A percentile compares a stretch with the other conserved stretches of the same genome.
Evolutionary conservation across 352 stramenopile species (phyloP).

Genomic region (Phytopythium sindhum): DNA sequence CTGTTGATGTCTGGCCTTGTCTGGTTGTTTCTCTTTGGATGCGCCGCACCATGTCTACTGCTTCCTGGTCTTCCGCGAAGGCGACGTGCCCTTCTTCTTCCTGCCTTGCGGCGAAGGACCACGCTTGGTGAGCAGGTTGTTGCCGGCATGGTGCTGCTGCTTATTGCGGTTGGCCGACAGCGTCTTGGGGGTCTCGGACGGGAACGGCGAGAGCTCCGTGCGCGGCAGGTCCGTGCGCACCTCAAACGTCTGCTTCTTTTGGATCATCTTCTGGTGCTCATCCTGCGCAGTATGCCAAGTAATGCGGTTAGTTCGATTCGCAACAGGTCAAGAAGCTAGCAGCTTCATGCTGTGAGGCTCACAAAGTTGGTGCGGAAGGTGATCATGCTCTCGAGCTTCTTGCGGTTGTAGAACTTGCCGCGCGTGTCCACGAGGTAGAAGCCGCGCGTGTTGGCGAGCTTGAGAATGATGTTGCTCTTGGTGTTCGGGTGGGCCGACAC

Average conservation of each 20-base stretch:
- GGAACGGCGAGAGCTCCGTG: constrained; percentile 49
- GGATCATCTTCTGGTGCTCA: constrained; percentile 73
- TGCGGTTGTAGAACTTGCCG: constrained; percentile 84
- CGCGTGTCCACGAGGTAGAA: constrained; percentile 82
- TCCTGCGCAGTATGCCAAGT: no score
- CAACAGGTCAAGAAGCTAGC: no score
- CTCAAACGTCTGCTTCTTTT: constrained; percentile 52
- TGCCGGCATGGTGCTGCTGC: constrained; percentile 11
- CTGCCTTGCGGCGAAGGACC: background rate
- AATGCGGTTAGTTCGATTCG: no score
- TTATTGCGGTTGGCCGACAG: constrained; percentile 8
- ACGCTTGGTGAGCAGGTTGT: constrained; percentile 21
- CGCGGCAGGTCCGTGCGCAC: constrained; percentile 68
- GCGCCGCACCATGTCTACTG: background rate
- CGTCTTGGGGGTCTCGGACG: constrained; percentile 13
- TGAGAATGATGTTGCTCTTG: constrained; percentile 87
- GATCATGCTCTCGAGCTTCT: constrained; percentile 86
- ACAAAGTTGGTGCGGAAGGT: constrained; percentile 81
- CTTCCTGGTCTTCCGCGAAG: constrained; percentile 21
- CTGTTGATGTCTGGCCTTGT: background rate
- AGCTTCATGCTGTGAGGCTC: no score
- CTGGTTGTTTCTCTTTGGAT: constrained; percentile 27
- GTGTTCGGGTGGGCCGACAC: constrained; percentile 79
- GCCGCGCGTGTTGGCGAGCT: constrained; percentile 60
- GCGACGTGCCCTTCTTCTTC: constrained; percentile 23